These are phyloP conservation scores for Alternaria arbusti DNA, from an alignment of 2,329 filamentous ascomycete genomes.

Conservation along the genomic window DNA sequence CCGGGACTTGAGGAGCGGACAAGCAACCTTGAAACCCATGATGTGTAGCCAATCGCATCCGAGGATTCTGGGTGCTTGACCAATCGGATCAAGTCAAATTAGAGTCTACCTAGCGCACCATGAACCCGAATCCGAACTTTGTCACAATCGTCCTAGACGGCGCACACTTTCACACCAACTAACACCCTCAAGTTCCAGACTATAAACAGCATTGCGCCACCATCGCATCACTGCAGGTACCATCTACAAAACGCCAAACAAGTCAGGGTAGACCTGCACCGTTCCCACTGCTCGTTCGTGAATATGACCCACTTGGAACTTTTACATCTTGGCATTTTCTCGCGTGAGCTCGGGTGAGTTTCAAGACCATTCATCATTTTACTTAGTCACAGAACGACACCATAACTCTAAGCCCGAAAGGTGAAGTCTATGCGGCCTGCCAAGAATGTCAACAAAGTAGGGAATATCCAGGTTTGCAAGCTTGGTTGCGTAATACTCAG, in stretches of 20 bases:
- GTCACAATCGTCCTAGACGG: background rate
- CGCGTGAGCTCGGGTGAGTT: background rate
- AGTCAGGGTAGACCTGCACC: background rate
- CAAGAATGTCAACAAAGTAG: background rate
- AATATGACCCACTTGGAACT: background rate
- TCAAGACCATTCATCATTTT: background rate
- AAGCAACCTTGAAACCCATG: background rate
- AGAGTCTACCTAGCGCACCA: background rate
- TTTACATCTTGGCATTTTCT: background rate
- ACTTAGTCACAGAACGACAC: background rate
- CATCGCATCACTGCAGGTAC: background rate
- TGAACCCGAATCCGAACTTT: background rate
- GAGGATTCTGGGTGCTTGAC: background rate
- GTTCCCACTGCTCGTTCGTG: background rate
- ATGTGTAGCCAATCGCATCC: background rate
- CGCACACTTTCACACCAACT: background rate
- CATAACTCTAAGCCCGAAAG: background rate
- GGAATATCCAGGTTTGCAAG: background rate
- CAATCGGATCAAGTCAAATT: background rate
- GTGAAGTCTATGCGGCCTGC: background rate
- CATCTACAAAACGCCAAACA: background rate
- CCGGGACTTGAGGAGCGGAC: background rate
- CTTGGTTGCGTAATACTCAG: background rate
- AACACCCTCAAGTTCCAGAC: background rate
- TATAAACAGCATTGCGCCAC: constrained; percentile 1